These are phyloP conservation scores for Termitomyces sp. DNA, from an alignment of 768 basidiomycete genomes.

Conservation along the genomic window DNA sequence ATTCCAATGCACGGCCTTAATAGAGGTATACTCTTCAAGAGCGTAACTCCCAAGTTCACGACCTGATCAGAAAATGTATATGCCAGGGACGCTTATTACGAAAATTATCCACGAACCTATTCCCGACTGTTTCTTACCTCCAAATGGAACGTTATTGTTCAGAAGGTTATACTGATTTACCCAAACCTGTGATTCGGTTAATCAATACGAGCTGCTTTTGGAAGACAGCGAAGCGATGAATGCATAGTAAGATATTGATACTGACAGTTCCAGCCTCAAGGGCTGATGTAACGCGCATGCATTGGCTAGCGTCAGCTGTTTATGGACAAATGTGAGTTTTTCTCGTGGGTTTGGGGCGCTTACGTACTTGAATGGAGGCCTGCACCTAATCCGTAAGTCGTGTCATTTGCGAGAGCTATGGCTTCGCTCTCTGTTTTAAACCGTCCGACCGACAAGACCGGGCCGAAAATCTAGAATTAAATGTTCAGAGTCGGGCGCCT, in stretches of 20 bases:
- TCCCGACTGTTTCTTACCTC: slow-evolving; percentile 92
- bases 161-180: slow-evolving; percentile 86
- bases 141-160: slow-evolving; percentile 89
- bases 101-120: slow-evolving; percentile 48
- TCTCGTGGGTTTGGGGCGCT: background rate
- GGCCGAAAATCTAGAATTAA: slow-evolving; percentile 79
- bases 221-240: background rate
- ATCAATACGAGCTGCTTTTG: background rate
- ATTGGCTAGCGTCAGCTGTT: slow-evolving; percentile 76
- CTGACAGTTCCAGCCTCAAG: slow-evolving; percentile 87
- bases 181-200: slow-evolving; percentile 58
- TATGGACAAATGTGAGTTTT: slow-evolving; percentile 8
- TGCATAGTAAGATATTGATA: slow-evolving; percentile 1
- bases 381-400: slow-evolving; percentile 87
- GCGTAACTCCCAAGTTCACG: slow-evolving; percentile 86
- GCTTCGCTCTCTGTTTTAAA: slow-evolving; percentile 90
- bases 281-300: slow-evolving; percentile 81
- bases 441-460: slow-evolving; percentile 77
- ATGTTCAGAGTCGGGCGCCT: slow-evolving; percentile 1
- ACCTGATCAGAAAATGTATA: slow-evolving; percentile 36
- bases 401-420: slow-evolving; percentile 79
- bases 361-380: slow-evolving; percentile 81
- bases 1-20: slow-evolving; percentile 85
- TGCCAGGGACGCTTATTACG: background rate
- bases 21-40: slow-evolving; percentile 77